Base-by-base conservation (phyloP, 306 rosid genomes). In the Mucuna pruriens region DNA sequence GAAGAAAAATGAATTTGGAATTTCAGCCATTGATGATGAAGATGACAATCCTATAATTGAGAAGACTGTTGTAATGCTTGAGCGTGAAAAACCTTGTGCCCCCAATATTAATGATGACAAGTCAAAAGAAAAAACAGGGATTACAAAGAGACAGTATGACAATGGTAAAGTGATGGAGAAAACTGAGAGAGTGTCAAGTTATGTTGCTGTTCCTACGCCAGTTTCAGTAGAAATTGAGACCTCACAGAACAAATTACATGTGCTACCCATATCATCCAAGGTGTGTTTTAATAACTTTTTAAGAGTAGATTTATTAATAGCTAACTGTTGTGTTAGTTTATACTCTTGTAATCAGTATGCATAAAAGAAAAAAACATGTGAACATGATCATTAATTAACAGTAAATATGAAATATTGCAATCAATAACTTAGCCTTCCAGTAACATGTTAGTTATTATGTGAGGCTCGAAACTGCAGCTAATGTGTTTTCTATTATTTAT, bases 61-160 rank as follows among this genome's bases (percentile, higher is more conserved):
- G 83, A 95, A 95, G 90, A 87, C 89, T 33, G 91, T 93, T 82
- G 82, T 91, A 81, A 88, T 95, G 86, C 91, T 90, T 25, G 92
- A 91, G 85, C 15, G 74, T 84, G 91, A 86, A 86, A 95, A 87
- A 67, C 84, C 91, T 68, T 73, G 82, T 34, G 48, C 66, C 76
- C 83, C 83, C 49, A 25, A 67, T 69, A 80, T 45, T 54, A 79
- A 49, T 9, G 8, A 69, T 39, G 44, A 23, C 54, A 83, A 77
- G 26, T 64, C 80, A 8, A 84, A 85, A 79, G 86, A 75, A 76
- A 87, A 82, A 69, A 23, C 45, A 2, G 52, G 4, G 39, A 77
- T 80, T 17, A 52, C 42, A 60, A 84, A 69, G 54, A 83, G 82
- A 61, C 84, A 69, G 20, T 34, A 58, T 76, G 76, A 16, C 33